These are phyloP conservation scores for Colletotrichum falcatum DNA, from an alignment of 2,329 filamentous ascomycete genomes.

Conservation along the genomic window DNA sequence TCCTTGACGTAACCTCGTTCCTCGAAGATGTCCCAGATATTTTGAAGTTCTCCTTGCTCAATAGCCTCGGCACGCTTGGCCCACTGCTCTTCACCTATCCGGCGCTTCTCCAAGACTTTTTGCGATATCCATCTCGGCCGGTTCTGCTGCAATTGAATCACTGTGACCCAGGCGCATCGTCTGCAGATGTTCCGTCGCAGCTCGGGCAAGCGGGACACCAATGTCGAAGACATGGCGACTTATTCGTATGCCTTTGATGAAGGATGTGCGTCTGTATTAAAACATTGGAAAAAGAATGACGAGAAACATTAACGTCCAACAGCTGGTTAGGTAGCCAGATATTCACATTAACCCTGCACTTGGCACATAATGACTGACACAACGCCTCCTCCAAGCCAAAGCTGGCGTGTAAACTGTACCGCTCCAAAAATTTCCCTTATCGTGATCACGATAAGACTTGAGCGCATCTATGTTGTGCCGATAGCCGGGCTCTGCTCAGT, in stretches of 20 bases:
- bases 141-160: conserved; percentile 42
- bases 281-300: conserved; percentile 28
- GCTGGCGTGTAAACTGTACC: conserved; percentile 14
- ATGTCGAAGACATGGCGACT: conserved; percentile 33
- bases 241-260: not conserved
- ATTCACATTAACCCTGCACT: conserved; percentile 9
- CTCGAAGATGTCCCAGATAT: conserved; percentile 74
- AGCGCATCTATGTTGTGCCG: conserved; percentile 23
- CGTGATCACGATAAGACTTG: conserved; percentile 18
- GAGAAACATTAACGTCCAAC: not conserved
- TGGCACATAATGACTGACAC: conserved; percentile 14
- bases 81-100: conserved; percentile 61
- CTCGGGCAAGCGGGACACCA: conserved; percentile 33
- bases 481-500: not conserved
- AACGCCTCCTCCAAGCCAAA: not conserved
- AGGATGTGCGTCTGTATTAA: not conserved
- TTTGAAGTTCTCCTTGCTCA: conserved; percentile 59
- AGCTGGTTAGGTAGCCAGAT: not conserved
- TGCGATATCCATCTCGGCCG: conserved; percentile 53
- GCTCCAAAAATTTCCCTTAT: conserved; percentile 42
- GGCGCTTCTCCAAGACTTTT: conserved; percentile 58
- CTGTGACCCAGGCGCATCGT: conserved; percentile 30
- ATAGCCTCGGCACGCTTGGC: conserved; percentile 60
- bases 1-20: conserved; percentile 81
- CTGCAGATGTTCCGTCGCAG: conserved; percentile 34